Evolutionary conservation across 345 rosid genomes (phyloP).

Genomic region (Acer campestre): DNA sequence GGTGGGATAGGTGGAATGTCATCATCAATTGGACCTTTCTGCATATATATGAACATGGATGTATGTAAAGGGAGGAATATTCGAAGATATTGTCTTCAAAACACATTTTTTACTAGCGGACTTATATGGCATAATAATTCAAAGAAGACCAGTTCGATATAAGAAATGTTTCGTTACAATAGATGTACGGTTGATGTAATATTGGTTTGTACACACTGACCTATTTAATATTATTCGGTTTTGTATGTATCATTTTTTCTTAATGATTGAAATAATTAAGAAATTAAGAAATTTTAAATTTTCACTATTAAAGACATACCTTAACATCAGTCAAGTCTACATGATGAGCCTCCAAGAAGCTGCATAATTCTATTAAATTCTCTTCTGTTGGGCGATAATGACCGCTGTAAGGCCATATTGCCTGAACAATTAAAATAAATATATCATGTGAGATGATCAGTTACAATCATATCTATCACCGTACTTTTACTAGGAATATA

Average conservation of each 20-base stretch:
- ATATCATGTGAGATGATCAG: no score
- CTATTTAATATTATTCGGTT: no score
- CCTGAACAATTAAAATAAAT: slow-evolving; percentile 22
- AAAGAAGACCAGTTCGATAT: no score
- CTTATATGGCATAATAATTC: no score
- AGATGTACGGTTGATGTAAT: no score
- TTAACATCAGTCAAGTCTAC: slow-evolving; percentile 47
- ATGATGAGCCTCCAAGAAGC: slow-evolving; percentile 38
- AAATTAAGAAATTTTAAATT: background rate
- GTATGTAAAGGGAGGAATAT: background rate
- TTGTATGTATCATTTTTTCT: no score
- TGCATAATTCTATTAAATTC: slow-evolving; percentile 38
- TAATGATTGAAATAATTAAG: no score
- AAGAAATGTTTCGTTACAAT: background rate
- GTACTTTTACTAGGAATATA: no score
- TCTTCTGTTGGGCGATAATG: slow-evolving; percentile 58
- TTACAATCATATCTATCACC: no score
- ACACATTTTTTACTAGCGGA: no score
- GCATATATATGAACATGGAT: background rate
- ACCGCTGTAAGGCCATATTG: slow-evolving; percentile 57
- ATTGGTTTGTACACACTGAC: no score
- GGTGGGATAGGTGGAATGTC: slow-evolving; percentile 28
- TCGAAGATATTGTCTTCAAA: background rate
- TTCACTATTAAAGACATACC: slow-evolving; percentile 20
- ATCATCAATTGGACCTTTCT: slow-evolving; percentile 40